Evolutionary conservation across 352 stramenopile genomes (phyloP).

Genomic region (Phytophthora pisi): DNA sequence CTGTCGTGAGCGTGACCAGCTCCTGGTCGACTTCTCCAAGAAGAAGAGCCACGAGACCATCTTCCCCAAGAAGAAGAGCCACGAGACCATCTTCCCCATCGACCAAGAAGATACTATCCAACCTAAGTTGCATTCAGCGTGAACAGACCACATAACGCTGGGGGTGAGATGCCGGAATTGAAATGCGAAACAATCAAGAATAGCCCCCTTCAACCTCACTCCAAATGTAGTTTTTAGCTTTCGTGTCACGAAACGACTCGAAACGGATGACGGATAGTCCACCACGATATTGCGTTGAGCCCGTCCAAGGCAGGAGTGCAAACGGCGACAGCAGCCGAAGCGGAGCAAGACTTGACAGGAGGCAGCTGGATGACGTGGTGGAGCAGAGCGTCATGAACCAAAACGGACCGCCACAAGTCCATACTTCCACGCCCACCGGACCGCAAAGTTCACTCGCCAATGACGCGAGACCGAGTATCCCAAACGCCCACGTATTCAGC

Average conservation of each 20-base stretch:
- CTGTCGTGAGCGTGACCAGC: conserved; percentile 53
- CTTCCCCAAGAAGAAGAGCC: conserved; percentile 24
- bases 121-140: background rate
- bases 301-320: background rate
- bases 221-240: background rate
- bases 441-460: conserved; percentile 15
- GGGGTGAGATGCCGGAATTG: background rate
- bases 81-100: conserved; percentile 1
- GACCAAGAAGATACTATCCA: conserved; percentile 28
- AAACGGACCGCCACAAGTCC: conserved; percentile 11
- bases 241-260: conserved; percentile 12
- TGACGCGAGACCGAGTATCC: background rate
- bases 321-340: background rate
- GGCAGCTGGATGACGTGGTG: conserved; percentile 9
- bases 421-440: conserved; percentile 7
- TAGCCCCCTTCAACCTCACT: background rate
- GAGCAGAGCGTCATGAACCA: conserved; percentile 20
- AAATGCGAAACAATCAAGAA: background rate
- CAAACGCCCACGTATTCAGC: conserved; percentile 4
- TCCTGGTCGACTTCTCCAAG: conserved; percentile 26
- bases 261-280: conserved; percentile 22
- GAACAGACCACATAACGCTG: background rate
- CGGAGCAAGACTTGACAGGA: background rate
- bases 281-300: background rate
- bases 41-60: conserved; percentile 16